phyloP scores from a whole-genome alignment of 768 basidiomycete genomes.

The Leccinum pellstonianum region DNA sequence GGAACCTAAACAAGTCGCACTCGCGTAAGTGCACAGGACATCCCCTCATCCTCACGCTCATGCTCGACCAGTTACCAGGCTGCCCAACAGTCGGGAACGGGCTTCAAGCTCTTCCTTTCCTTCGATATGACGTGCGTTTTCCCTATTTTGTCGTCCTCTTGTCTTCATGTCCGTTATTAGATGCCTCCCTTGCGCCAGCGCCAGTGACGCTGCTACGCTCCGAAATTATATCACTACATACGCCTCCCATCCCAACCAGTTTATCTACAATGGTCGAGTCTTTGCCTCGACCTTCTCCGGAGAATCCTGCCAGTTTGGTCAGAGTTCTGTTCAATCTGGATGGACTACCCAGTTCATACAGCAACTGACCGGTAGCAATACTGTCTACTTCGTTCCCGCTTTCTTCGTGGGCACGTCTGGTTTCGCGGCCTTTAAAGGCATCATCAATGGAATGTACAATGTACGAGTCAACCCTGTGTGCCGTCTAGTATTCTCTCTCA shows the following conservation, averaged over 20 bases:
- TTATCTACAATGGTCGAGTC: conserved; percentile 44
- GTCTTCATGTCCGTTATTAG: conserved; percentile 30
- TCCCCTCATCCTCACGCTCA: conserved; percentile 15
- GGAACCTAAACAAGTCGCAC: conserved; percentile 59
- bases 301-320: conserved; percentile 66
- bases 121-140: conserved; percentile 71
- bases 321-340: conserved; percentile 45
- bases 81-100: conserved; percentile 47
- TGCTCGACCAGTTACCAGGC: conserved; percentile 48
- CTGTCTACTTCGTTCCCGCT: conserved; percentile 64
- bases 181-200: conserved; percentile 51
- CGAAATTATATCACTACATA: conserved; percentile 55
- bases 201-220: conserved; percentile 48
- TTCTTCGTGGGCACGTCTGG: conserved; percentile 61
- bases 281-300: conserved; percentile 75
- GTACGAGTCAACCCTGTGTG: conserved; percentile 36
- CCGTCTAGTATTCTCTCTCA: conserved; percentile 15
- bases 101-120: conserved; percentile 74
- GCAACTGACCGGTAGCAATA: conserved; percentile 42
- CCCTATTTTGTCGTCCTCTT: neutral
- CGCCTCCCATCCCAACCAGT: conserved; percentile 56
- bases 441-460: conserved; percentile 60
- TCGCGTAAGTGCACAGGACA: conserved; percentile 48
- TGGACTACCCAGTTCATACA: conserved; percentile 57
- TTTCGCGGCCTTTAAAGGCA: conserved; percentile 44